Evolutionary conservation across 805 yeast genomes (phyloP).

Genomic region (Candida insectorum): DNA sequence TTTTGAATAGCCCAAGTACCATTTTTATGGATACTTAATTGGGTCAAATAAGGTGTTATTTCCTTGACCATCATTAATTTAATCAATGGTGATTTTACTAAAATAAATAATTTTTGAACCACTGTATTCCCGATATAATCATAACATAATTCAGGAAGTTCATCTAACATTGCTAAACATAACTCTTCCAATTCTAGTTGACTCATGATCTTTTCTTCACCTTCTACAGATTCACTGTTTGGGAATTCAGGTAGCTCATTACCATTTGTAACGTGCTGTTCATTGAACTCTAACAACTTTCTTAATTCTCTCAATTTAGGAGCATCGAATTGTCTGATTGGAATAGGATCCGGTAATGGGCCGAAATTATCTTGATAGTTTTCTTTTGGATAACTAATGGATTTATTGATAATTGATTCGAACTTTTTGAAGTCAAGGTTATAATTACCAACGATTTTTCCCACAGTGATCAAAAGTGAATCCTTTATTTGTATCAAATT

Average conservation of each 20-base stretch:
- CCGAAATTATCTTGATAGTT: constrained; percentile 58
- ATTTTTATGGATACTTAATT: constrained; percentile 92
- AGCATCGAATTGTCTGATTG: constrained; percentile 75
- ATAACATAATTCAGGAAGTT: constrained; percentile 84
- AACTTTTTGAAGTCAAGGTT: constrained; percentile 36
- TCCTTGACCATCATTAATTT: constrained; percentile 78
- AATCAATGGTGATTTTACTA: constrained; percentile 58
- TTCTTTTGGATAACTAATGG: constrained; percentile 36
- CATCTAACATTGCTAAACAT: constrained; percentile 79
- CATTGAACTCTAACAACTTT: constrained; percentile 46
- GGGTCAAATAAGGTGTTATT: constrained; percentile 77
- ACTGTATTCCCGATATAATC: constrained; percentile 96
- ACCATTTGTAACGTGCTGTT: constrained; percentile 12
- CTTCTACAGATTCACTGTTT: constrained; percentile 6
- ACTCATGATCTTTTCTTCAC: constrained; percentile 22
- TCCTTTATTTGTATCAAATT: constrained; percentile 22
- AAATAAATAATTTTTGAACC: constrained; percentile 83
- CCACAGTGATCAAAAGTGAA: constrained; percentile 16
- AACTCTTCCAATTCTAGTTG: constrained; percentile 73
- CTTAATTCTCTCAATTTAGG: constrained; percentile 85
- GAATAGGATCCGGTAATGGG: constrained; percentile 70
- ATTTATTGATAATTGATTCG: constrained; percentile 40
- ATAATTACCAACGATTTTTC: constrained; percentile 14
- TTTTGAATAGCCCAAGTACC: constrained; percentile 99
- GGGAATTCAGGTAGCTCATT: constrained; percentile 3